Conservation (phyloP, 768 basidiomycete species). For the Aureoboletus auriporus region DNA sequence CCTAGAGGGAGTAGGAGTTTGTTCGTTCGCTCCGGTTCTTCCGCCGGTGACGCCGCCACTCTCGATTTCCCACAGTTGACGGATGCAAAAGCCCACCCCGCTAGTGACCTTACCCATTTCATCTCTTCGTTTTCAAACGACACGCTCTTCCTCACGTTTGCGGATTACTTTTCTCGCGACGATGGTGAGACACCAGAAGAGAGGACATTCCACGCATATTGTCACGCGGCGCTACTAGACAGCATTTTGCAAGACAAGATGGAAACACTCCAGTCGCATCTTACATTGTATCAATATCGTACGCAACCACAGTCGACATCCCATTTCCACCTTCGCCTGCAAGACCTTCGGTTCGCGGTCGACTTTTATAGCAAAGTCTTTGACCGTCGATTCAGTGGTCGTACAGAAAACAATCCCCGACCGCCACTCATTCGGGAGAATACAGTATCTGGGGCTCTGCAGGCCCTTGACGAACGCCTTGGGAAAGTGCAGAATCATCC, state of each 20-base stretch:
- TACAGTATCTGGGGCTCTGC: constrained; percentile 61
- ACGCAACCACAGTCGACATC: constrained; percentile 52
- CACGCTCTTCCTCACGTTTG: constrained; percentile 72
- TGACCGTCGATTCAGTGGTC: constrained; percentile 70
- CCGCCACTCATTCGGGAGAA: constrained; percentile 70
- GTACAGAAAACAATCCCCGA: constrained; percentile 59
- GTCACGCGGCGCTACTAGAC: constrained; percentile 76
- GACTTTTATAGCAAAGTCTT: constrained; percentile 78
- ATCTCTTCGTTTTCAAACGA: constrained; percentile 87
- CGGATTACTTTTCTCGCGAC: constrained; percentile 68
- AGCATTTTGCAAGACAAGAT: constrained; percentile 91
- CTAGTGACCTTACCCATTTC: constrained; percentile 77
- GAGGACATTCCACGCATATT: constrained; percentile 62
- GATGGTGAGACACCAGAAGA: constrained; percentile 58
- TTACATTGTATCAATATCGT: constrained; percentile 68
- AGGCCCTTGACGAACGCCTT: constrained; percentile 57
- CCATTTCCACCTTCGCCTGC: constrained; percentile 64
- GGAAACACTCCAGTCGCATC: constrained; percentile 67
- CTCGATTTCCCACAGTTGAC: constrained; percentile 81
- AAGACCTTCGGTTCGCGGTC: constrained; percentile 69
- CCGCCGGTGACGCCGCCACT: constrained; percentile 77
- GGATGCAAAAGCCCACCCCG: constrained; percentile 61
- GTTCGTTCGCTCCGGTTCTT: constrained; percentile 83
- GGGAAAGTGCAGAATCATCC: constrained; percentile 35
- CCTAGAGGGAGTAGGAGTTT: constrained; percentile 90